These are phyloP conservation scores for Solanum sparsipilum DNA, from an alignment of 257 asterid species.

Conservation along the genomic window DNA sequence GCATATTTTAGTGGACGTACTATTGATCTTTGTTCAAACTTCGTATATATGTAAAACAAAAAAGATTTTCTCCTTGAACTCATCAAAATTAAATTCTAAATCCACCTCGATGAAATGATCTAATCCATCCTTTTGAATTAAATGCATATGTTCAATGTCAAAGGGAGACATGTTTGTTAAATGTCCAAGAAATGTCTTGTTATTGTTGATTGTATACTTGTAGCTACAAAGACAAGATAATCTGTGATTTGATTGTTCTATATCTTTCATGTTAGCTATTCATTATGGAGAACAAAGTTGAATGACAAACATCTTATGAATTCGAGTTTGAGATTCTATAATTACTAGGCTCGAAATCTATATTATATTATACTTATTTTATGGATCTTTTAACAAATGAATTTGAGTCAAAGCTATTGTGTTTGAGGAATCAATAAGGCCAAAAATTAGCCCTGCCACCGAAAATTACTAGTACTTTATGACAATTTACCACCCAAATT, in stretches of 20 bases:
- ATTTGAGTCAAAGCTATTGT: background rate
- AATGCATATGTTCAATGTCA: background rate
- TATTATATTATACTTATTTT: too few relatives aligned
- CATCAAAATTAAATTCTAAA: too few relatives aligned
- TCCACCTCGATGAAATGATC: background rate
- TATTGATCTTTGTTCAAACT: too few relatives aligned
- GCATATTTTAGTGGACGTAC: too few relatives aligned
- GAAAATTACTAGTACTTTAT: background rate
- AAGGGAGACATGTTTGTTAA: background rate
- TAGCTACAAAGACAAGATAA: background rate
- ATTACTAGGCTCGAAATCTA: background rate
- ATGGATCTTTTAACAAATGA: too few relatives aligned
- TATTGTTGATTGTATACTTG: background rate
- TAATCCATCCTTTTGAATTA: background rate
- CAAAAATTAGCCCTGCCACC: background rate
- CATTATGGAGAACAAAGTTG: background rate
- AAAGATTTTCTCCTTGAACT: too few relatives aligned
- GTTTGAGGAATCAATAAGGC: too few relatives aligned
- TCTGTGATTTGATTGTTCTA: background rate
- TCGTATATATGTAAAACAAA: too few relatives aligned
- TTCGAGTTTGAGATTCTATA: background rate
- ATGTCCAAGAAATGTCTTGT: background rate
- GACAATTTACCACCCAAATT: background rate
- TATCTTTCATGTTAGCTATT: background rate
- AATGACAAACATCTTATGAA: background rate